Conservation (phyloP, 2,329 filamentous ascomycete genomes). For the Curvularia hawaiiensis region DNA sequence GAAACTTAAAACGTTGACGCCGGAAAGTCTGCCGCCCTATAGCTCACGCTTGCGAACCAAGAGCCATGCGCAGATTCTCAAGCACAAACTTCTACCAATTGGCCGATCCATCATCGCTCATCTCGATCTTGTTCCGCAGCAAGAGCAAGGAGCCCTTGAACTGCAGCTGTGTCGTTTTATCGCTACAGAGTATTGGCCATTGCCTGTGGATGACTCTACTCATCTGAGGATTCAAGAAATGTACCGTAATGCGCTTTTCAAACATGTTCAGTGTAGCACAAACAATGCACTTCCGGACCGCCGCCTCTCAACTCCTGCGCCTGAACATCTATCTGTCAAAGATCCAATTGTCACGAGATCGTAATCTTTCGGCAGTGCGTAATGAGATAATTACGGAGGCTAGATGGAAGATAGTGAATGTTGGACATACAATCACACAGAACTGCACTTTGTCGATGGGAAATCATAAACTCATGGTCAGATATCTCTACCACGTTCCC, state of each 20-base stretch:
- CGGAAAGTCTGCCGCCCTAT: conserved; percentile 13
- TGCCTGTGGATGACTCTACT: conserved; percentile 12
- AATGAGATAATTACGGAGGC: neutral
- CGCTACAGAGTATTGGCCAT: conserved; percentile 25
- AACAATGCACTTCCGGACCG: neutral
- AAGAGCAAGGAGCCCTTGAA: conserved; percentile 14
- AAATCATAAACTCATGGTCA: too few species aligned
- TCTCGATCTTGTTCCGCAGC: conserved; percentile 1
- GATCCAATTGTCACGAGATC: neutral
- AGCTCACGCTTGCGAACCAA: conserved; percentile 13
- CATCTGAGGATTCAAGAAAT: conserved; percentile 21
- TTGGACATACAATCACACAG: too few species aligned
- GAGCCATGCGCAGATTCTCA: conserved; percentile 22
- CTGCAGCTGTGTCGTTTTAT: conserved; percentile 23
- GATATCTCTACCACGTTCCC: too few species aligned
- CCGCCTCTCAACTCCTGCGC: too few species aligned
- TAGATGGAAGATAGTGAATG: neutral
- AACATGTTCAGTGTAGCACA: neutral
- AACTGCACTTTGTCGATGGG: too few species aligned
- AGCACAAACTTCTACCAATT: conserved; percentile 21
- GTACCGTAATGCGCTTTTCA: conserved; percentile 20
- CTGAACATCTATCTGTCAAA: neutral
- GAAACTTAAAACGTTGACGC: conserved; percentile 16
- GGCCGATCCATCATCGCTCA: conserved; percentile 16
- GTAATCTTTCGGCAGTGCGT: neutral